Evolutionary conservation across 805 yeast genomes (phyloP).

Genomic region (Sugiyamaella lignohabitans): DNA sequence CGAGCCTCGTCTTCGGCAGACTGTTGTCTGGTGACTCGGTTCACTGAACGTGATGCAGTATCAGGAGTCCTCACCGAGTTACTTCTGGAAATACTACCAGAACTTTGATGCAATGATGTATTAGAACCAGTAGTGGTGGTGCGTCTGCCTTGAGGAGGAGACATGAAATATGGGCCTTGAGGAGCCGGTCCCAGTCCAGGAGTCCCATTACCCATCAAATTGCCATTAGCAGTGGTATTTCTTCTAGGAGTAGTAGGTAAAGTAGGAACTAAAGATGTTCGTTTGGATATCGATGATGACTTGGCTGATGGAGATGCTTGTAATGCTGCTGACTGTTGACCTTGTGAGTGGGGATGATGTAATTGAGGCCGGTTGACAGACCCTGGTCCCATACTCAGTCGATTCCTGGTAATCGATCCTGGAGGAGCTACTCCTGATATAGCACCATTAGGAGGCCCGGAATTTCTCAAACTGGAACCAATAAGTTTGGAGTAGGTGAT

Average conservation of each 20-base stretch:
- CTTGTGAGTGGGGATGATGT: not conserved
- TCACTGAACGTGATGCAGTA: not conserved
- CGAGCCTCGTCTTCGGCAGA: slow-evolving; percentile 11
- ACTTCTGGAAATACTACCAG: not conserved
- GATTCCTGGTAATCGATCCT: not conserved
- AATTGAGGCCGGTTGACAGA: slow-evolving; percentile 2
- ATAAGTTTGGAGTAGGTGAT: slow-evolving; percentile 36
- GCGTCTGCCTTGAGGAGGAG: not conserved
- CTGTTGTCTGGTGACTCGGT: slow-evolving; percentile 2
- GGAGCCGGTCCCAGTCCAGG: too few relatives aligned
- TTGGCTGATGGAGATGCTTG: not conserved
- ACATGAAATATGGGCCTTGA: not conserved
- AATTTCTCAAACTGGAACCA: slow-evolving; percentile 9
- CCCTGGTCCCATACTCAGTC: slow-evolving; percentile 1
- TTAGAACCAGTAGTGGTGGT: too few relatives aligned
- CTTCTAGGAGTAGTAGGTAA: slow-evolving; percentile 7
- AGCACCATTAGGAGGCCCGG: not conserved
- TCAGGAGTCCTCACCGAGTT: not conserved
- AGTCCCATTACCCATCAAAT: too few relatives aligned
- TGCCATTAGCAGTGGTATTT: not conserved
- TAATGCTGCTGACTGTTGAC: not conserved
- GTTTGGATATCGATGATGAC: not conserved
- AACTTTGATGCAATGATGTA: too few relatives aligned
- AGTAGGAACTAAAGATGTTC: slow-evolving; percentile 6
- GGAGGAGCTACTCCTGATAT: not conserved